These are phyloP conservation scores for Penicillium lagena DNA, from an alignment of 495 filamentous ascomycete genomes.

Conservation along the genomic window DNA sequence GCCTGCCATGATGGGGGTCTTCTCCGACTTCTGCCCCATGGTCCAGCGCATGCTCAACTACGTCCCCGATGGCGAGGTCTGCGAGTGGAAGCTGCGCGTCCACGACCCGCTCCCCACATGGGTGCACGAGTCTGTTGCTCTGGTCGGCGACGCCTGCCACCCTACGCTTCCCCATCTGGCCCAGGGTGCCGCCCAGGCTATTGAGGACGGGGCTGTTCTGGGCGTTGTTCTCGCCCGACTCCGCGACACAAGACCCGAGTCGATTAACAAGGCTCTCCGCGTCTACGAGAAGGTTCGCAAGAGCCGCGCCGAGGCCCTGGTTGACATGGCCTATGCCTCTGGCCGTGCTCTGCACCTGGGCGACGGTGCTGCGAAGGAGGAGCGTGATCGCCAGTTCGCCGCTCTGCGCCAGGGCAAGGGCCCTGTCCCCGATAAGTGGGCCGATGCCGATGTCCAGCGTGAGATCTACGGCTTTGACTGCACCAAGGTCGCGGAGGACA, in stretches of 20 bases:
- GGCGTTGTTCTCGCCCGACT: constrained; percentile 56
- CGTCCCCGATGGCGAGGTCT: constrained; percentile 76
- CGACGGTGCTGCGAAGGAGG: constrained; percentile 67
- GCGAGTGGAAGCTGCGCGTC: constrained; percentile 72
- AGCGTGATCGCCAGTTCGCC: constrained; percentile 66
- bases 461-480: constrained; percentile 71
- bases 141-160: constrained; percentile 75
- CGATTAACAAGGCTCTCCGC: constrained; percentile 57
- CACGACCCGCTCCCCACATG: constrained; percentile 66
- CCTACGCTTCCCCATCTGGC: constrained; percentile 70
- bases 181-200: constrained; percentile 81
- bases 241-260: constrained; percentile 44
- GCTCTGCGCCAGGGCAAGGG: constrained; percentile 53
- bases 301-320: constrained; percentile 60
- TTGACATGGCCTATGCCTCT: constrained; percentile 62
- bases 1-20: constrained; percentile 58
- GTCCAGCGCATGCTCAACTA: constrained; percentile 67
- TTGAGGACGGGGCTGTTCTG: constrained; percentile 72
- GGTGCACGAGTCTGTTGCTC: constrained; percentile 58
- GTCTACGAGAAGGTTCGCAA: constrained; percentile 71
- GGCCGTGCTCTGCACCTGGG: constrained; percentile 67
- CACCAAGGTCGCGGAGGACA: constrained; percentile 51
- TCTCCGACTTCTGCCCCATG: constrained; percentile 63
- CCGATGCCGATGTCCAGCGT: constrained; percentile 69
- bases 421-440: constrained; percentile 71